Percentiles rank a stretch among this genome's conserved stretches.
phyloP scores from a whole-genome alignment of 2,329 filamentous ascomycete genomes.

The Corniculantispora saksenae region DNA sequence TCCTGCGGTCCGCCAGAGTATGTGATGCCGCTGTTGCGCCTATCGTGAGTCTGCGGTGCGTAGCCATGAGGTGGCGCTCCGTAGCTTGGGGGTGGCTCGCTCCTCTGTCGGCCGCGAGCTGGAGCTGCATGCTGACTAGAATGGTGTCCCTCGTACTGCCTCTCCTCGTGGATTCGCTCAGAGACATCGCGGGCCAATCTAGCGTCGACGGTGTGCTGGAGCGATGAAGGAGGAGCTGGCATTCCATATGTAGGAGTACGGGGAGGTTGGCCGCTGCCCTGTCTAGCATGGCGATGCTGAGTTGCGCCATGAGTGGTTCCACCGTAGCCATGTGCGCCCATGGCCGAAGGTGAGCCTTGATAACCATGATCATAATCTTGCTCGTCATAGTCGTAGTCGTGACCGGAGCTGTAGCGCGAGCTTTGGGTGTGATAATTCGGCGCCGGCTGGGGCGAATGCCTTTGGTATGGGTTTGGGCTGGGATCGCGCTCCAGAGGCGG shows the following conservation, averaged over 20 bases:
- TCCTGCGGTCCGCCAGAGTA: slow-evolving; percentile 36
- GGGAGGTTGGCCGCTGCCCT: not conserved
- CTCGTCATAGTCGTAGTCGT: not conserved
- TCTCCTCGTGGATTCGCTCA: slow-evolving; percentile 58
- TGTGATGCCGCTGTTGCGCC: slow-evolving; percentile 38
- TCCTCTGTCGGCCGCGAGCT: slow-evolving; percentile 43
- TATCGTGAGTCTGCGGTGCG: slow-evolving; percentile 45
- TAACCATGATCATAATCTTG: slow-evolving; percentile 11
- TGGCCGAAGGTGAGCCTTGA: slow-evolving; percentile 23
- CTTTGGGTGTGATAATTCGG: slow-evolving; percentile 7
- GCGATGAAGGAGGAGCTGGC: slow-evolving; percentile 54
- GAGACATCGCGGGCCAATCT: slow-evolving; percentile 56
- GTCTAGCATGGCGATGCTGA: slow-evolving; percentile 31
- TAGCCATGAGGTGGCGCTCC: slow-evolving; percentile 34
- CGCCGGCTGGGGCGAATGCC: slow-evolving; percentile 3
- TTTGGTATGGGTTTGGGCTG: slow-evolving; percentile 17
- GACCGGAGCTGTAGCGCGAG: not conserved
- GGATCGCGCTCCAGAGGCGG: slow-evolving; percentile 10
- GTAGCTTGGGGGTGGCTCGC: slow-evolving; percentile 32
- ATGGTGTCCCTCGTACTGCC: slow-evolving; percentile 49
- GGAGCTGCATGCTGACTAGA: slow-evolving; percentile 41
- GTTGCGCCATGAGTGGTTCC: slow-evolving; percentile 16
- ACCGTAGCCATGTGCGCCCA: slow-evolving; percentile 18
- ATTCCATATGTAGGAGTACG: slow-evolving; percentile 41
- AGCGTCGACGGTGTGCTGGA: slow-evolving; percentile 63